A percentile compares a stretch with the other conserved stretches of the same genome.
These are phyloP conservation scores for Tricholoma sp. DNA, from an alignment of 768 basidiomycete genomes.

Conservation along the genomic window DNA sequence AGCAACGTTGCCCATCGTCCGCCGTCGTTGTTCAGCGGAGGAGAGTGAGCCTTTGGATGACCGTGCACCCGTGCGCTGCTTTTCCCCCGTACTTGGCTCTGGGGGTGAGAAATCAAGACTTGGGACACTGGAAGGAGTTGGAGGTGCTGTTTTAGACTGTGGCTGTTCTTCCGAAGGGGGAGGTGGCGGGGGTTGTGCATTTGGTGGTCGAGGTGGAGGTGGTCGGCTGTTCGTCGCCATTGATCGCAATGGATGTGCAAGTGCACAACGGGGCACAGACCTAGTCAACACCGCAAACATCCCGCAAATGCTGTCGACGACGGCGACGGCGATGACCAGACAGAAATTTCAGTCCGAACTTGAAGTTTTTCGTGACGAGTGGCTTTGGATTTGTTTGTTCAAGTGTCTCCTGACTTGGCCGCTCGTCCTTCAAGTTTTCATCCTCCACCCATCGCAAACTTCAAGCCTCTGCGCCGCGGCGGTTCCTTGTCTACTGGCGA, in stretches of 20 bases:
- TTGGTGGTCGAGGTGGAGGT: conserved; percentile 8
- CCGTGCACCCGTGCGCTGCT: conserved; percentile 65
- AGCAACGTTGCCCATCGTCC: conserved; percentile 49
- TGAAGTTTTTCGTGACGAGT: background rate
- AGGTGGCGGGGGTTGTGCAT: background rate
- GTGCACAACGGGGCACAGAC: conserved; percentile 28
- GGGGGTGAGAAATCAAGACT: conserved; percentile 65
- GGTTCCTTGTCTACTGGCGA: no score
- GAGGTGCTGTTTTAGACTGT: conserved; percentile 11
- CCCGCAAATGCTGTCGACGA: background rate
- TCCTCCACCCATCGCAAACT: no score
- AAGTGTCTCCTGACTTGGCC: no score
- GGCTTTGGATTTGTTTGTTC: no score
- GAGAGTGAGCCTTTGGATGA: conserved; percentile 78
- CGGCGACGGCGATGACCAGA: background rate
- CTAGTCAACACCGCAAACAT: conserved; percentile 22
- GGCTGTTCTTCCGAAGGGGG: conserved; percentile 9
- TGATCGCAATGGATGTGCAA: conserved; percentile 29
- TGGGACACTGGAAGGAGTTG: conserved; percentile 29
- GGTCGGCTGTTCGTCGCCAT: conserved; percentile 27
- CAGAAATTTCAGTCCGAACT: background rate
- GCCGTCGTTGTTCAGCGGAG: conserved; percentile 68
- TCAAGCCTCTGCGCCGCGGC: no score
- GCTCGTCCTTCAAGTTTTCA: no score
- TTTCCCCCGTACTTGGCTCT: conserved; percentile 31